Evolutionary conservation across 208 protist genomes (phyloP), one percentile per base, ranked within the genome.

Genomic region (Wallacemonas sp.): DNA sequence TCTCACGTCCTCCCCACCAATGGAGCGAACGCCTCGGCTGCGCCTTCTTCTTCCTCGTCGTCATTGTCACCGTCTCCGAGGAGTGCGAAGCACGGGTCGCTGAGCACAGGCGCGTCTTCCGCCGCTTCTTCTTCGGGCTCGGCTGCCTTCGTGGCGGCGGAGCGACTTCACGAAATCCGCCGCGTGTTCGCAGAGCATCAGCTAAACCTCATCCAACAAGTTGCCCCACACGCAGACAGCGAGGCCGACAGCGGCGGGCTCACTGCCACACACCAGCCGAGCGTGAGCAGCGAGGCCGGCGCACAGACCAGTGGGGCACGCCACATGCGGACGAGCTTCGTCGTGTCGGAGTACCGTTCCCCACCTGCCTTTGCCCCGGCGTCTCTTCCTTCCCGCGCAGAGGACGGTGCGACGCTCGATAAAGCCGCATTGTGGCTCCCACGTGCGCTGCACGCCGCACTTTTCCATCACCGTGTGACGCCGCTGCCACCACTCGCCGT

Each of bases 371-470:
- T 42, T 5, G 9, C 53, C 12, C 6, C 53, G 4, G 6, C 53
- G 10, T 59, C 36, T 13, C 21, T 13, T 26, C 6, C 26, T 10
- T 39, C n/a, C 3, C 22, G n/a, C 53, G 17, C 4, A 10, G 4
- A 33, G 19, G 15, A 22, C 30, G 22, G 36, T 8, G 5, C 30
- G 19, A 27, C 48, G 37, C 37, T 42, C 12, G 13, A 42, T 42
- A 12, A 17, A n/a, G 12, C 17, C 13, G 37, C 37, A 17, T 17
- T n/a, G 37, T n/a, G 9, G 21, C 34, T 60, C 10, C 36, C 34
- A 9, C 53, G 26, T n/a, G 30, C 30, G 53, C 53, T 60, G 53
- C 53, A 60, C 34, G 46, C 26, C 5, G 46, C 46, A 21, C 46
- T 54, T 8, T 54, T 34, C 21, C 46, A 54, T 33, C 46, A 33